These are phyloP conservation scores for Plantago major DNA, from an alignment of 257 asterid species.

Conservation along the genomic window DNA sequence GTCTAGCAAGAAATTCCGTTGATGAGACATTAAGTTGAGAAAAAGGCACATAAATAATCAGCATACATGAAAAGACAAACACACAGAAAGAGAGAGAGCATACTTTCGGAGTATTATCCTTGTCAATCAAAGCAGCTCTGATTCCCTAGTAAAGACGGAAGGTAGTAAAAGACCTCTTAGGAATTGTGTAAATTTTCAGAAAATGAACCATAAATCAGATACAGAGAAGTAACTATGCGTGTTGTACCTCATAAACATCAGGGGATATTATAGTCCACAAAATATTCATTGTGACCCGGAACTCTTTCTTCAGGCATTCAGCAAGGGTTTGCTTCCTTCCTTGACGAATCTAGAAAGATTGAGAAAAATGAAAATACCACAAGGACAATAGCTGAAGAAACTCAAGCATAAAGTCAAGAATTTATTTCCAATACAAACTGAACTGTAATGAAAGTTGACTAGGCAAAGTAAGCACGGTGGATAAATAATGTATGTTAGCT, in stretches of 20 bases:
- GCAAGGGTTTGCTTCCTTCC: conserved; percentile 66
- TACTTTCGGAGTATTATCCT: conserved; percentile 82
- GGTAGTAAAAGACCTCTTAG: conserved; percentile 1
- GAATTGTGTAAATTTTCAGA: background rate
- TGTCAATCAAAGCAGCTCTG: conserved; percentile 79
- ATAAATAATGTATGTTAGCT: background rate
- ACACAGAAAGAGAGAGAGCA: conserved; percentile 18
- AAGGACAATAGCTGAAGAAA: conserved; percentile 5
- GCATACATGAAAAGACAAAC: background rate
- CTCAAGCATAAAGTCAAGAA: background rate
- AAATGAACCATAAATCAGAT: background rate
- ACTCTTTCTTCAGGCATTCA: conserved; percentile 79
- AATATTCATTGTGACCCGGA: conserved; percentile 68
- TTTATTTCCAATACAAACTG: background rate
- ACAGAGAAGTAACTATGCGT: background rate
- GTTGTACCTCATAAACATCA: conserved; percentile 82
- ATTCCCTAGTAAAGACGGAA: conserved; percentile 51
- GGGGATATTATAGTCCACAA: conserved; percentile 54
- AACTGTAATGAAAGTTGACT: too few species aligned
- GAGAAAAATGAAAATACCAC: background rate
- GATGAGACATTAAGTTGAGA: background rate
- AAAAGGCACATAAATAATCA: background rate
- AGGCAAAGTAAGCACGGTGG: too few species aligned
- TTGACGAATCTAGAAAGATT: conserved; percentile 56
- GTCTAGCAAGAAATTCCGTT: background rate